A percentile compares a stretch with the other conserved stretches of the same genome.
Evolutionary conservation across 2,329 filamentous ascomycete genomes (phyloP).

Genomic region (Parastagonospora nodorum): DNA sequence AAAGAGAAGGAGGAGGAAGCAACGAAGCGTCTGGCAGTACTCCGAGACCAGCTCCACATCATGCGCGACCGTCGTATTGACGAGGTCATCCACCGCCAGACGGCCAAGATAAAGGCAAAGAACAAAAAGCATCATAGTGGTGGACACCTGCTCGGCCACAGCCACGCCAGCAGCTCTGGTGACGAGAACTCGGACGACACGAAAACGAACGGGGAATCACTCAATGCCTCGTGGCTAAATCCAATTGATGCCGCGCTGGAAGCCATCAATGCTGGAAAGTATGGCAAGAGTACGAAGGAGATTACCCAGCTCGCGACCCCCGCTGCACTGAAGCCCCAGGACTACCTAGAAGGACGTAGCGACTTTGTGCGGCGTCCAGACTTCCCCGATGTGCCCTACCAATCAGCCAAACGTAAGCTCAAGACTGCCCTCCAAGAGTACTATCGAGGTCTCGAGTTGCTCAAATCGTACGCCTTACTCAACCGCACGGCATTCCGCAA

Average conservation of each 20-base stretch:
- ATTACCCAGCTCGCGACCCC: slow-evolving; percentile 46
- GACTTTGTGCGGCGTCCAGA: slow-evolving; percentile 51
- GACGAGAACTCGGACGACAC: slow-evolving; percentile 24
- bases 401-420: slow-evolving; percentile 86
- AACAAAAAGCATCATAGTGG: slow-evolving; percentile 20
- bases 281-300: slow-evolving; percentile 61
- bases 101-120: slow-evolving; percentile 40
- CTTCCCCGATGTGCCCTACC: slow-evolving; percentile 71
- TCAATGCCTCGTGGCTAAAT: slow-evolving; percentile 31
- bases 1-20: slow-evolving; percentile 85
- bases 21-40: slow-evolving; percentile 67
- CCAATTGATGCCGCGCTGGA: slow-evolving; percentile 51
- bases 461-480: slow-evolving; percentile 88
- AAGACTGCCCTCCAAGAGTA: slow-evolving; percentile 92
- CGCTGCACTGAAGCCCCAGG: slow-evolving; percentile 47
- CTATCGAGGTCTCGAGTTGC: slow-evolving; percentile 85
- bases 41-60: slow-evolving; percentile 86
- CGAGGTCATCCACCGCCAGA: slow-evolving; percentile 65
- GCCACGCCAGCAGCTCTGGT: slow-evolving; percentile 24
- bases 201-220: slow-evolving; percentile 14
- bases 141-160: slow-evolving; percentile 17
- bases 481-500: slow-evolving; percentile 95
- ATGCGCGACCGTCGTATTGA: slow-evolving; percentile 84
- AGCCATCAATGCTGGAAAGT: slow-evolving; percentile 48
- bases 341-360: slow-evolving; percentile 39